These are phyloP conservation scores for Colletotrichum scovillei DNA, from an alignment of 2,329 filamentous ascomycete species.

Conservation along the genomic window DNA sequence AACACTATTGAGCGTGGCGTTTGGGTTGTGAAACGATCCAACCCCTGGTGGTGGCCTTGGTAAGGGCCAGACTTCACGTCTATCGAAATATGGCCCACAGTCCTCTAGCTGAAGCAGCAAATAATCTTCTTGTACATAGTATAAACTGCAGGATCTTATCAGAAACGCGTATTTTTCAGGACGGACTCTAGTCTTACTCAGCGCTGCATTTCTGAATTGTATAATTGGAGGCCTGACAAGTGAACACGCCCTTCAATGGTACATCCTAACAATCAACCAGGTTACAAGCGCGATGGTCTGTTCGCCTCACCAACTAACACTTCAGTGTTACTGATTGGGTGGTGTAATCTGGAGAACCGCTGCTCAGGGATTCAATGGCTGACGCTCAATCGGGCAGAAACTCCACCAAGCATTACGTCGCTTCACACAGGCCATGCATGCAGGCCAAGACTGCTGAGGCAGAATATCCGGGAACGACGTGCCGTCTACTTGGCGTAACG, in stretches of 20 bases:
- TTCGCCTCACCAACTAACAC: background rate
- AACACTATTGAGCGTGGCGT: slow-evolving; percentile 61
- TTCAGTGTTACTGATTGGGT: background rate
- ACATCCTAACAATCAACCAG: too few relatives aligned
- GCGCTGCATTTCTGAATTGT: too few relatives aligned
- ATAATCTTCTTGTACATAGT: background rate
- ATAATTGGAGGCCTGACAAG: too few relatives aligned
- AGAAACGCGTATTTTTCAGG: too few relatives aligned
- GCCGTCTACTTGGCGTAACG: background rate
- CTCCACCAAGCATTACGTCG: background rate
- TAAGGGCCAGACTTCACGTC: background rate
- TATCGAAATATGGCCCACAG: background rate
- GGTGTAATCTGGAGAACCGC: background rate
- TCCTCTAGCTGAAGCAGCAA: background rate
- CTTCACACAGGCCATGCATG: background rate
- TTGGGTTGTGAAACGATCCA: slow-evolving; percentile 47
- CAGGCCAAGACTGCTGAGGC: background rate
- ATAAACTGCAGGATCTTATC: background rate
- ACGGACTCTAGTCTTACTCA: too few relatives aligned
- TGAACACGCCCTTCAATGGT: too few relatives aligned
- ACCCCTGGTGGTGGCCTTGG: slow-evolving; percentile 31
- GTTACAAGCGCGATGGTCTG: too few relatives aligned
- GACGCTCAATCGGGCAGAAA: background rate
- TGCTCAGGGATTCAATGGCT: background rate
- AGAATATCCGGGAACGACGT: background rate